These are phyloP conservation scores for Salix viminalis DNA, from an alignment of 345 rosid species.

Conservation along the genomic window DNA sequence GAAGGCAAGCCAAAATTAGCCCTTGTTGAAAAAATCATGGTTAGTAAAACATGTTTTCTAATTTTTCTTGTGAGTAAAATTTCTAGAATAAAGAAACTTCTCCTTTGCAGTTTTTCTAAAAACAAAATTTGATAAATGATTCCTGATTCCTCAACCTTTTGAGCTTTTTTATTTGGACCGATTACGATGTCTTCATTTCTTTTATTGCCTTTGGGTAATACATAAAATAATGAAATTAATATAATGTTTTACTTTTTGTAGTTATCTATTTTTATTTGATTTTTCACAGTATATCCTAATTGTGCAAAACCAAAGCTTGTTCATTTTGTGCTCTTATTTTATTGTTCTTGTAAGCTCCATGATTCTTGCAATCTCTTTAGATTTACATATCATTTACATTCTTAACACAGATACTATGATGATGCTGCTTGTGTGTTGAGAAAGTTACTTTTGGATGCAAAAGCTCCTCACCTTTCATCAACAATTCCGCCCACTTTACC, in stretches of 20 bases:
- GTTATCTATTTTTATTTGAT: background rate
- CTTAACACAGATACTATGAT: conserved; percentile 72
- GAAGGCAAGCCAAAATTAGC: background rate
- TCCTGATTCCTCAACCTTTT: background rate
- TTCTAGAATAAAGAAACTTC: background rate
- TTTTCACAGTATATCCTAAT: background rate
- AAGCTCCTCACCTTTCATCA: conserved; percentile 97
- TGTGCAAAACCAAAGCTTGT: background rate
- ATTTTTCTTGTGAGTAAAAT: background rate
- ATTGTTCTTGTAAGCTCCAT: background rate
- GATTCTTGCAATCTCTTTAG: background rate
- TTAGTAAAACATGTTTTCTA: background rate
- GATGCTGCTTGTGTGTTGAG: conserved; percentile 96
- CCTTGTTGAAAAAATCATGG: background rate
- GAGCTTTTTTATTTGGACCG: background rate
- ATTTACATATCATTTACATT: conserved; percentile 4
- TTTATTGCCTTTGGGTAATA: background rate
- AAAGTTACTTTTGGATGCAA: conserved; percentile 96
- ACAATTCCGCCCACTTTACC: conserved; percentile 86
- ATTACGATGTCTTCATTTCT: background rate
- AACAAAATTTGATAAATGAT: background rate
- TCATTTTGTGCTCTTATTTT: background rate
- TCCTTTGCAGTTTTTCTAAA: background rate
- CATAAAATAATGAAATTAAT: background rate
- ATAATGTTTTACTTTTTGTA: background rate